Conservation (phyloP, 202 grass and related monocot genomes). For the Musa balbisiana region DNA sequence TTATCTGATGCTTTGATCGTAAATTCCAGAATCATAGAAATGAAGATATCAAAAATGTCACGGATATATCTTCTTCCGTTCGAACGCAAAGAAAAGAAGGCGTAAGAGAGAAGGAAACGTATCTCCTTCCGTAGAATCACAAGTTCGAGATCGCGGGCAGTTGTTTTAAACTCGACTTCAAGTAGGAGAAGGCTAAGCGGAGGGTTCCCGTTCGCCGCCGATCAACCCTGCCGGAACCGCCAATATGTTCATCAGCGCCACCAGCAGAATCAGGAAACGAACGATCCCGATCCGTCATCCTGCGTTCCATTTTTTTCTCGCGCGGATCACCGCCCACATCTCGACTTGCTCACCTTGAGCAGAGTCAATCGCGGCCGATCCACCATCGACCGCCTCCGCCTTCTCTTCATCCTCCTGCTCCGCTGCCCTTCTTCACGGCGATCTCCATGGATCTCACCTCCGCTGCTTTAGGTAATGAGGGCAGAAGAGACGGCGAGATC, state of each 20-base stretch:
- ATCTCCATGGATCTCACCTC: neutral
- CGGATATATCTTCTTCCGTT: no score
- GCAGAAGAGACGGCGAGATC: neutral
- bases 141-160: no score
- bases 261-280: constrained; percentile 21
- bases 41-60: no score
- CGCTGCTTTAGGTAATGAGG: neutral
- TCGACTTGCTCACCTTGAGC: neutral
- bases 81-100: no score
- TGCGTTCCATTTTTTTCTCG: neutral
- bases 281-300: constrained; percentile 30
- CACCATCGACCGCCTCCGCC: neutral
- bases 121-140: no score
- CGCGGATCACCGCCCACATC: neutral
- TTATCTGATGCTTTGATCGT: no score
- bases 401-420: neutral
- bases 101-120: no score
- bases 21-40: no score
- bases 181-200: constrained; percentile 23
- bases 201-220: neutral
- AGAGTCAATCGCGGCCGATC: constrained; percentile 4
- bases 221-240: neutral
- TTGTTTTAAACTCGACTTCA: neutral
- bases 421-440: neutral
- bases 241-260: constrained; percentile 25